Evolutionary conservation across 2,329 filamentous ascomycete species (phyloP).

Genomic region (Fusarium graminum): DNA sequence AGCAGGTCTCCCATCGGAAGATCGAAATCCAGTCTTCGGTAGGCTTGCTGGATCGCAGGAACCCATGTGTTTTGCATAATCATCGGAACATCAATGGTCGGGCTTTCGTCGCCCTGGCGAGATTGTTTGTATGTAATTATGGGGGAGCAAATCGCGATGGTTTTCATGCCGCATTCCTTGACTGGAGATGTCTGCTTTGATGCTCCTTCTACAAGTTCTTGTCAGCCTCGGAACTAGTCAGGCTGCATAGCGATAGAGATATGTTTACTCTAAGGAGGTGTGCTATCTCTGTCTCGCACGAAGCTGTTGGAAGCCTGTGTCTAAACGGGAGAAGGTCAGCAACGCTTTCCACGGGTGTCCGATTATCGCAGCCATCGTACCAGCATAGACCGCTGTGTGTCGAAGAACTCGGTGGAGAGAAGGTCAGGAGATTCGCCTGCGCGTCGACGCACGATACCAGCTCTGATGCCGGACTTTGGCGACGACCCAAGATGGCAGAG

Average conservation of each 20-base stretch:
- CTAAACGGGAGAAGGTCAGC: constrained; percentile 1
- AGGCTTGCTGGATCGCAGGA: background rate
- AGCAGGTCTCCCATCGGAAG: constrained; percentile 5
- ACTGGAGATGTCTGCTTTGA: background rate
- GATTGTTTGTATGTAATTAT: background rate
- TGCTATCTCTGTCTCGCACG: background rate
- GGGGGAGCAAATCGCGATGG: background rate
- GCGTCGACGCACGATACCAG: background rate
- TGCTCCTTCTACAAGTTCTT: constrained; percentile 13
- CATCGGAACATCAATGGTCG: constrained; percentile 13
- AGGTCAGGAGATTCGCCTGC: constrained; percentile 1
- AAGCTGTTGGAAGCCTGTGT: background rate
- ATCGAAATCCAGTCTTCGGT: constrained; percentile 1
- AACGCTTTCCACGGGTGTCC: background rate
- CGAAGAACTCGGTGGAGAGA: background rate
- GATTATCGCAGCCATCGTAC: background rate
- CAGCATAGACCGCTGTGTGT: background rate
- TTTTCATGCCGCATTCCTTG: constrained; percentile 1
- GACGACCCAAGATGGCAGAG: background rate
- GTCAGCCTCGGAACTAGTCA: background rate
- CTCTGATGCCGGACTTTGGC: background rate
- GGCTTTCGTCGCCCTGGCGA: background rate
- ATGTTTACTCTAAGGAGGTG: constrained; percentile 27
- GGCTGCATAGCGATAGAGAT: background rate
- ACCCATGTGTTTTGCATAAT: background rate